These are phyloP conservation scores for Eucalyptus sp. DNA, from an alignment of 345 rosid species.

Conservation along the genomic window DNA sequence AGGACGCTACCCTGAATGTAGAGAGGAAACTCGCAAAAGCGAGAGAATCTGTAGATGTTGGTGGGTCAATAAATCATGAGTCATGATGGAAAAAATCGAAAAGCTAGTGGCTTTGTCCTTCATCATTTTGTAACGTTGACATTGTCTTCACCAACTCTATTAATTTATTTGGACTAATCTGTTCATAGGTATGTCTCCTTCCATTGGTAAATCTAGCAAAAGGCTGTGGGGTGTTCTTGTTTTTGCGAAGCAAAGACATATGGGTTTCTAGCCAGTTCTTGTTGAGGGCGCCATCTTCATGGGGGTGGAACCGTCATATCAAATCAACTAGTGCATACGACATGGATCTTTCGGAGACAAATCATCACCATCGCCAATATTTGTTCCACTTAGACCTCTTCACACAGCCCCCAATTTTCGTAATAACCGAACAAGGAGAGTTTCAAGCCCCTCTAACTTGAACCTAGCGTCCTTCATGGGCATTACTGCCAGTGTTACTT, in stretches of 20 bases:
- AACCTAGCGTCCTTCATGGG: neutral
- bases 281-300: neutral
- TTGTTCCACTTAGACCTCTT: neutral
- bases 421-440: neutral
- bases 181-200: neutral
- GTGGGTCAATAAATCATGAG: neutral
- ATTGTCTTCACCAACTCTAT: neutral
- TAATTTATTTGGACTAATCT: neutral
- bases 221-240: neutral
- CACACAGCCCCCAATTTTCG: no score
- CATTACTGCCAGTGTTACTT: no score
- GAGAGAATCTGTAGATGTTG: neutral
- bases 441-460: neutral
- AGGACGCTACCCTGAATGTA: no score
- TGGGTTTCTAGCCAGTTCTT: neutral
- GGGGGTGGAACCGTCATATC: neutral
- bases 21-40: no score
- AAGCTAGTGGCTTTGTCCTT: no score
- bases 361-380: neutral
- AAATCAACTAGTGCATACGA: no score
- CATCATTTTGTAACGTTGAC: no score
- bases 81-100: neutral
- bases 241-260: neutral
- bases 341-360: neutral
- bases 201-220: neutral